Evolutionary conservation across 1,284 basidiomycete species (phyloP), one percentile per base, ranked within the genome.

Genomic region (Meripilus lineatus): DNA sequence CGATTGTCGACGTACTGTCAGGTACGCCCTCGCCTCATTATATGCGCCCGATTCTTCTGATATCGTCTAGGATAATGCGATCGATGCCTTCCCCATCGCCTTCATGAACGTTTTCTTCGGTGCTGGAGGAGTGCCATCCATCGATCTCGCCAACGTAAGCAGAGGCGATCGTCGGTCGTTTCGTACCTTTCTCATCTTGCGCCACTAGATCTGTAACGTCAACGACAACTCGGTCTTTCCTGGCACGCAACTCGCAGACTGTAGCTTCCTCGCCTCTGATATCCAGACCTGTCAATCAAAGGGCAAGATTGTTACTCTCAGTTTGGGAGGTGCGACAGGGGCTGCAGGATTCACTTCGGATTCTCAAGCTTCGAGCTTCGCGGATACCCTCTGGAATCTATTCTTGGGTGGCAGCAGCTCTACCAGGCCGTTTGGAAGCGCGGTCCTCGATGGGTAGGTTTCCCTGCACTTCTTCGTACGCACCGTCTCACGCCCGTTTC

Each of bases 281-380:
- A 84, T 84, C 48, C 50, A 79, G 53, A 63, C 67, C 5, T 84
- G 82, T 56, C 81, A 84, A 55, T 66, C 73, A 3, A 72, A 68
- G 21, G 82, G 82, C 25, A 84, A 84, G 60, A 75, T 80, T 23
- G 67, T 84, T 48, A 84, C 81, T 1, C 62, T 84, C 44, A 77
- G 74, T 49, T 63, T 84, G 21, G 82, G 82, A 32, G 82, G 83
- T 30, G 79, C 77, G 3, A 75, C 71, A 4, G 79, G 78, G 11
- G 65, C 67, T 6, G 70, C 68, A 3, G 59, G 61, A 17, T 82
- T 84, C 58, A 57, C 61, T 30, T 75, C 69, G n/a, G 76, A 79
- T 44, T 57, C 70, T 0, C 70, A 80, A 52, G 81, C 71, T 1
- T 48, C 61, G 25, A 58, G 58, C 2, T 83, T 81, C 47, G 81